Evolutionary conservation across 139 green algal genomes (phyloP), one percentile per base, ranked within the genome.

Genomic region (Tetradesmus lagerheimii): DNA sequence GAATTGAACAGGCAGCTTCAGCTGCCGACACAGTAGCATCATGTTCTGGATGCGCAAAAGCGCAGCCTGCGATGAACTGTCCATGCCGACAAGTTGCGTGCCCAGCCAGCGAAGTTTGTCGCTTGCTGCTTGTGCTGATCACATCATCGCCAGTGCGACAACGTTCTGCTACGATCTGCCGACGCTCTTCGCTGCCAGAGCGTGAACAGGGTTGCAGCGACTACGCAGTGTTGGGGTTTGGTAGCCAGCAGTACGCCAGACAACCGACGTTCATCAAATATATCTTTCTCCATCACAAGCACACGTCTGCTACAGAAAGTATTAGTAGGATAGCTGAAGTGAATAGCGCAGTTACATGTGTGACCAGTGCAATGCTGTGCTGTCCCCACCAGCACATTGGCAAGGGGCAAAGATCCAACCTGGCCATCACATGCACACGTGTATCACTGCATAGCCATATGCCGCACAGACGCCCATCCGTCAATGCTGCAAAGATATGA

Each of bases 31-130:
- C 35, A 95, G 82, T 50, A 78, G 75, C 23, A 94, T 79, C 91
- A 95, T 90, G 66, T 95, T 95, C 31, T 93, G 91, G 5, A 94
- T 82, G 23, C 71, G 47, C 31, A 94, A 53, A 39, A 85, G 25
- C 23, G 90, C 86, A 34, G 53, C 82, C 53, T 78, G 79, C 39
- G 50, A 31, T 12, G 18, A 39, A 31, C 5, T 31, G 31, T 85
- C 79, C 79, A 85, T 67, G 57, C 47, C 8, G 47, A n/a, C 57
- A 71, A 20, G 57, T 71, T 71, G 57, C 57, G 25, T 4, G 50
- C 20, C 57, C 25, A 31, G 23, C 12, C 25, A 16, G 47, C 47
- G 18, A 11, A 25, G n/a, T 31, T 0, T 16, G 57, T 71, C 0
- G 50, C 31, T n/a, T n/a, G 23, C 25, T 71, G 57, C 57, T 71